A percentile compares a stretch with the other conserved stretches of the same genome.
These are phyloP conservation scores for Tetracentron sinense DNA, from an alignment of 164 flowering plant genomes.

Conservation along the genomic window DNA sequence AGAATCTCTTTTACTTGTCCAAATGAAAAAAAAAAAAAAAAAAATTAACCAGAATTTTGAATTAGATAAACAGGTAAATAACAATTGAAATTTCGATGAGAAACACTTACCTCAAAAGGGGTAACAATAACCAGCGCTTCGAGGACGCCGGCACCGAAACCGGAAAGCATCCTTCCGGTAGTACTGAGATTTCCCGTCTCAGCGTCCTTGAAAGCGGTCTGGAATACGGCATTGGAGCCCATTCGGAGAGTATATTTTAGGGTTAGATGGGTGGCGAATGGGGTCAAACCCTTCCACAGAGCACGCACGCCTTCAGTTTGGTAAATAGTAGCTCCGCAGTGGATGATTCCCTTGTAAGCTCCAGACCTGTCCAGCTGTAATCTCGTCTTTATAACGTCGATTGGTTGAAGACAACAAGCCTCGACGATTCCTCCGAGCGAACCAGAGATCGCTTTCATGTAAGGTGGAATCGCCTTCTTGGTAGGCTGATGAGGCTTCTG, in stretches of 20 bases:
- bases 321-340: constrained; percentile 70
- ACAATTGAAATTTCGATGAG: not conserved
- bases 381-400: constrained; percentile 94
- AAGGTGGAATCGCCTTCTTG: constrained; percentile 55
- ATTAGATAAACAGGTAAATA: not conserved
- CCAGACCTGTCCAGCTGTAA: constrained; percentile 80
- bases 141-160: constrained; percentile 93
- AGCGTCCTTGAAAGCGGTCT: constrained; percentile 70
- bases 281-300: constrained; percentile 95
- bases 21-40: not conserved
- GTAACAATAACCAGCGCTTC: constrained; percentile 94
- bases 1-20: not conserved
- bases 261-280: constrained; percentile 92
- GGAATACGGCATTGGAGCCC: constrained; percentile 93
- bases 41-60: not conserved
- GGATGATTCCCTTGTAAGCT: constrained; percentile 69
- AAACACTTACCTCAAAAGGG: constrained; percentile 74
- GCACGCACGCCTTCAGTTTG: constrained; percentile 84
- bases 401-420: constrained; percentile 88
- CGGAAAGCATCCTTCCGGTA: constrained; percentile 56
- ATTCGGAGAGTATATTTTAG: constrained; percentile 86
- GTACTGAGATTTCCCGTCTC: constrained; percentile 66
- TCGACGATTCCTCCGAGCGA: constrained; percentile 86
- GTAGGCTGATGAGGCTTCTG: not conserved
- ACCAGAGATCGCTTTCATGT: constrained; percentile 91